Conservation (phyloP, 2,329 filamentous ascomycete genomes). For the Clathrospora elynae region DNA sequence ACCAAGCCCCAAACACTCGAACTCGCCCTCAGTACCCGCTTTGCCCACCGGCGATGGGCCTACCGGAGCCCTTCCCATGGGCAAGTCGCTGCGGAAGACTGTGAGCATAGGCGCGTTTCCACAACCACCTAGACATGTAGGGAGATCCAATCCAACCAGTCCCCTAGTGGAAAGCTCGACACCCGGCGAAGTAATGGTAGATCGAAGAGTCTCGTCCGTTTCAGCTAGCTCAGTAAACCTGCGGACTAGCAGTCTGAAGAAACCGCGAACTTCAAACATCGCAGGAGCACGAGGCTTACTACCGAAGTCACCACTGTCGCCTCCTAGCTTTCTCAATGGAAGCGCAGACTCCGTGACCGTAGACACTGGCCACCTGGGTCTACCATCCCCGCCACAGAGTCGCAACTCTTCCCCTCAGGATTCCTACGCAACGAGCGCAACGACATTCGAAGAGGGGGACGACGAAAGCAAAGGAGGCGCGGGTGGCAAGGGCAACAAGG, state of each 20-base stretch:
- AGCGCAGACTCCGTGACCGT: conserved; percentile 78
- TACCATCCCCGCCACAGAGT: conserved; percentile 84
- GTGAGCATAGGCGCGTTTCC: conserved; percentile 95
- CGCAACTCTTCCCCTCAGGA: conserved; percentile 90
- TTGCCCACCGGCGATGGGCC: conserved; percentile 51
- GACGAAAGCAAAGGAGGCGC: conserved; percentile 59
- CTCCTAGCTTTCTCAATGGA: conserved; percentile 78
- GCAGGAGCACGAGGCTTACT: conserved; percentile 39
- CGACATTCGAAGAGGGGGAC: conserved; percentile 84
- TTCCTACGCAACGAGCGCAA: conserved; percentile 86
- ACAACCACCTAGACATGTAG: conserved; percentile 76
- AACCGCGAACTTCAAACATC: conserved; percentile 55
- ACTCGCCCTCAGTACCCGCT: conserved; percentile 55
- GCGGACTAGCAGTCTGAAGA: conserved; percentile 45
- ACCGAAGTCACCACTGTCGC: conserved; percentile 51
- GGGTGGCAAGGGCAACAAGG: conserved; percentile 55
- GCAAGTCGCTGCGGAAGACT: conserved; percentile 78
- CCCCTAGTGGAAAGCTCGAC: conserved; percentile 57
- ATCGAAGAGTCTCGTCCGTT: conserved; percentile 37
- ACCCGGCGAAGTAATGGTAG: conserved; percentile 40
- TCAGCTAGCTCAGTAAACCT: conserved; percentile 38
- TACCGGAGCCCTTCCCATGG: conserved; percentile 42
- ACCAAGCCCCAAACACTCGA: conserved; percentile 33
- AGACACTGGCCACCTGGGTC: conserved; percentile 67
- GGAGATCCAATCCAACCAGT: conserved; percentile 56